Evolutionary conservation across 2,329 filamentous ascomycete species (phyloP).

Genomic region (Calonectria leucothoes): DNA sequence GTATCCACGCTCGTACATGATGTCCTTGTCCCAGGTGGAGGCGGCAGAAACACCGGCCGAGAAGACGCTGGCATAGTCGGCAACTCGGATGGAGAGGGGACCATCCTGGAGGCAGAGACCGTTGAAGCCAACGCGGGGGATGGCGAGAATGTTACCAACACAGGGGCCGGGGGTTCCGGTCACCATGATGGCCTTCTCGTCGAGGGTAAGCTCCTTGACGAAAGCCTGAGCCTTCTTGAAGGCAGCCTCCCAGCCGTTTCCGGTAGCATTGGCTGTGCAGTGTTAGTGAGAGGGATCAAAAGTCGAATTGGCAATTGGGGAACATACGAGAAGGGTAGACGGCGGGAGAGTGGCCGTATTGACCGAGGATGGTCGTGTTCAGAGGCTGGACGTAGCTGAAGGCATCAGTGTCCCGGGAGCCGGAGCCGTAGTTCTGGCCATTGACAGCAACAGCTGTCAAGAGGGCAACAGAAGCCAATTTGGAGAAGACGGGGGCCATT

Average conservation of each 20-base stretch:
- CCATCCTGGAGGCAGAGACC: conserved; percentile 56
- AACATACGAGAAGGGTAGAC: conserved; percentile 53
- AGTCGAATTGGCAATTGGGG: not conserved
- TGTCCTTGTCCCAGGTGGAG: conserved; percentile 73
- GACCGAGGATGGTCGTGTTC: conserved; percentile 54
- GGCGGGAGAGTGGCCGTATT: conserved; percentile 52
- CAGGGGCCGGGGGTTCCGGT: conserved; percentile 49
- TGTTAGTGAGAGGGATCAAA: conserved; percentile 22
- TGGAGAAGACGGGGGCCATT: conserved; percentile 38
- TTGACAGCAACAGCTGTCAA: conserved; percentile 41
- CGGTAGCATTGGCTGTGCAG: conserved; percentile 49
- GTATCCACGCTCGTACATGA: conserved; percentile 72
- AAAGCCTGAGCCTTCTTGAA: conserved; percentile 50
- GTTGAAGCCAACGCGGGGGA: conserved; percentile 54
- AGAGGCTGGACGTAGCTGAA: conserved; percentile 55
- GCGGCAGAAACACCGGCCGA: conserved; percentile 72
- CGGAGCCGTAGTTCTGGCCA: conserved; percentile 42
- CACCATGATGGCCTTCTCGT: conserved; percentile 48
- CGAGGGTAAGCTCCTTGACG: conserved; percentile 42
- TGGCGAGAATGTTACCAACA: conserved; percentile 50
- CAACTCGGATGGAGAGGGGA: conserved; percentile 44
- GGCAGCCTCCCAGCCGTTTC: conserved; percentile 51
- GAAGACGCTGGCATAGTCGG: conserved; percentile 59
- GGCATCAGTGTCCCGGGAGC: conserved; percentile 39
- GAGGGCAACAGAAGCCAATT: conserved; percentile 53